Base-by-base conservation (phyloP, 2,329 filamentous ascomycete genomes). In the Fusarium sp. region DNA sequence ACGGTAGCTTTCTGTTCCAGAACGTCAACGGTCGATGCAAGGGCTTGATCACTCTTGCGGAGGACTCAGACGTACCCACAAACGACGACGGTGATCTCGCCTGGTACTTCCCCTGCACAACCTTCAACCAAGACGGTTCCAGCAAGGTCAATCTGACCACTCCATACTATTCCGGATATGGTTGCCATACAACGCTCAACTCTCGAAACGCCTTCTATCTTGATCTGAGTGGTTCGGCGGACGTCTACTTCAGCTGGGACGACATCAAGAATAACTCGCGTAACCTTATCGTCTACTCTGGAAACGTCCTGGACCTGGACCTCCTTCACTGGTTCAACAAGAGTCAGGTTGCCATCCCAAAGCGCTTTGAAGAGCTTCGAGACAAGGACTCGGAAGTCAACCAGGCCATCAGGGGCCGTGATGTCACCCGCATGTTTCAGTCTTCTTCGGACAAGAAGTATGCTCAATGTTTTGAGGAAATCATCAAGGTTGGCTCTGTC, bases 1-100 rank as follows among this genome's bases (percentile, higher is more conserved):
- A 99, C 77, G 95, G 93, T 60, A 98, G 94, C 76, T 99, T 99
- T 78, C 82, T 99, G 76, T 99, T 99, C 82, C 96, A 99, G 78
- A 97, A 98, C 71, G 96, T 99, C 79, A 99, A 99, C 74, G 97
- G 96, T 47, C 92, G 92, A 67, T 99, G 96, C 87, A 99, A 98
- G 82, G 92, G 87, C 11, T 81, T 98, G 58, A 97, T 99, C 77
- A 97, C 89, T 1, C 80, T 85, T 9, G 88, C 91, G 2, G 77
- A 86, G 2, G 84, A 84, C 57, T 97, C 94, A 1, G 91, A 94
- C 73, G 89, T 99, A 10, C 94, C 94, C 2, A 92, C 91, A 7
- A 91, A 97, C 76, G 81, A 79, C 26, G 82, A 90, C 53, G 89
- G 90, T 13, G 83, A 97, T 59, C 82, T 99, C 65, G 96, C 91